Evolutionary conservation across 352 stramenopile species (phyloP).

Genomic region (Phytopythium cucurbitacearum): DNA sequence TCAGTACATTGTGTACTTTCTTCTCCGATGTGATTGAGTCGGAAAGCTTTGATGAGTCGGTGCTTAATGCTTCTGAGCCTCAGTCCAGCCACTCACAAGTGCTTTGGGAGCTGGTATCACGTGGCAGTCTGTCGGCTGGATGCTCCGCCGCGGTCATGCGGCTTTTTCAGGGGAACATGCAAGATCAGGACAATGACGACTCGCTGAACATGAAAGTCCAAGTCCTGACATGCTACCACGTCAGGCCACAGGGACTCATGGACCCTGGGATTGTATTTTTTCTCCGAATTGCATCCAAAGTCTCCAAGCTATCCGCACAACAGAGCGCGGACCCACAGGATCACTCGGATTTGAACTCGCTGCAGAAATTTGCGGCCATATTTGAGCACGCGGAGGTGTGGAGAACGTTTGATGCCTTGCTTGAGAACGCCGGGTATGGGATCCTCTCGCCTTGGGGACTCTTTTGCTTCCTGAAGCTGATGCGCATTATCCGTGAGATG

Average conservation of each 20-base stretch:
- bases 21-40: slow-evolving; percentile 60
- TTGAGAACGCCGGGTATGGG: slow-evolving; percentile 44
- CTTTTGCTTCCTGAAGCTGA: slow-evolving; percentile 81
- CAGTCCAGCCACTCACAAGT: slow-evolving; percentile 17
- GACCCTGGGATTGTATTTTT: slow-evolving; percentile 64
- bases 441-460: slow-evolving; percentile 79
- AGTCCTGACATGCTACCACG: slow-evolving; percentile 63
- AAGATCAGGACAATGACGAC: slow-evolving; percentile 6
- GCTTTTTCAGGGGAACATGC: slow-evolving; percentile 34
- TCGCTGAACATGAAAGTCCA: slow-evolving; percentile 26
- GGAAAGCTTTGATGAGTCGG: slow-evolving; percentile 35
- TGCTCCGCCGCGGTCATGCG: slow-evolving; percentile 37
- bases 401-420: slow-evolving; percentile 42
- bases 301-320: slow-evolving; percentile 16
- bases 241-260: slow-evolving; percentile 56
- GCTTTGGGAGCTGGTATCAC: slow-evolving; percentile 46
- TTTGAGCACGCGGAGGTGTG: slow-evolving; percentile 47
- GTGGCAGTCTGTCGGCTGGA: slow-evolving; percentile 28
- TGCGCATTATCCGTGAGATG: slow-evolving; percentile 71
- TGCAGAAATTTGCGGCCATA: slow-evolving; percentile 33
- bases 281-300: slow-evolving; percentile 56
- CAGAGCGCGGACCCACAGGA: background rate
- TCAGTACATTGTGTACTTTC: slow-evolving; percentile 58
- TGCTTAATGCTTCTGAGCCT: slow-evolving; percentile 13
- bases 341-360: slow-evolving; percentile 13